Conservation (phyloP, 768 basidiomycete genomes). For the Daedaleopsis nitida region DNA sequence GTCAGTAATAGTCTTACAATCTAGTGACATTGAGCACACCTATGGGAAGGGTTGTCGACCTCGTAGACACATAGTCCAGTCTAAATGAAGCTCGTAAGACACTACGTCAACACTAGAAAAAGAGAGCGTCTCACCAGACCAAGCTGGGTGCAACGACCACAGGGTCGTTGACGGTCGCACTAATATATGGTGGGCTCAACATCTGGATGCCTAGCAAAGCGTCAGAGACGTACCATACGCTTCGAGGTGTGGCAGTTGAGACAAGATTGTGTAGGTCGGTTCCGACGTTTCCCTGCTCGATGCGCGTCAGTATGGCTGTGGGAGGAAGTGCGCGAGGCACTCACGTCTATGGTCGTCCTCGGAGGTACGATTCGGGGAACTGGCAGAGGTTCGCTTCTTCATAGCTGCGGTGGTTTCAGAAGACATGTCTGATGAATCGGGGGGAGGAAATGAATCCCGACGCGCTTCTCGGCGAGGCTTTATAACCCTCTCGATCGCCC, state of each 20-base stretch:
- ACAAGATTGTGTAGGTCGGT: constrained; percentile 74
- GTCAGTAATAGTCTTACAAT: not conserved
- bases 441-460: constrained; percentile 11
- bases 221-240: constrained; percentile 52
- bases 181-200: constrained; percentile 19
- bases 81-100: constrained; percentile 34
- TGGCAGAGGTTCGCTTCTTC: constrained; percentile 33
- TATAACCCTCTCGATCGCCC: constrained; percentile 7
- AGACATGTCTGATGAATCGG: constrained; percentile 24
- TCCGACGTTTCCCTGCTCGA: constrained; percentile 48
- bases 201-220: not conserved
- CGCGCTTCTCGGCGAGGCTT: constrained; percentile 6
- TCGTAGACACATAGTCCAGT: constrained; percentile 86
- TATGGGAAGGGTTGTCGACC: constrained; percentile 71
- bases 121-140: constrained; percentile 35
- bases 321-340: constrained; percentile 1
- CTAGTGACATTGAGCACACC: constrained; percentile 35
- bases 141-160: constrained; percentile 46
- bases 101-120: not conserved
- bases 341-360: constrained; percentile 53
- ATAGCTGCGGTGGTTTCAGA: constrained; percentile 20
- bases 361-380: constrained; percentile 29
- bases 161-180: constrained; percentile 53
- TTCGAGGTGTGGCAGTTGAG: constrained; percentile 75
- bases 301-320: constrained; percentile 28